phyloP scores from a whole-genome alignment of 176 grass and related monocot genomes.

The Carex scoparia region DNA sequence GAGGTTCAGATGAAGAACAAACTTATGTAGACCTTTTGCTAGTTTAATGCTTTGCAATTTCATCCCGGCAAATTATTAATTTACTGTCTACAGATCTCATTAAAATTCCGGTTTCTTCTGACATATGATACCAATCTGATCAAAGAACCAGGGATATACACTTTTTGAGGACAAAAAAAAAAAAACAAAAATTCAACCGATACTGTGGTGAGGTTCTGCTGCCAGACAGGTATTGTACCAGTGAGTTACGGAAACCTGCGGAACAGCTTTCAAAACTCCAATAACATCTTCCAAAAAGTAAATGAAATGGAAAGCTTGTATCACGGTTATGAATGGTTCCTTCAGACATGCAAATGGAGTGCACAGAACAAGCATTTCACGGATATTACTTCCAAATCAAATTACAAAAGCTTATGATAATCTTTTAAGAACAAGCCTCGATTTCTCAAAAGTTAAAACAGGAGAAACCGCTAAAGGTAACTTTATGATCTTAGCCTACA shows the following conservation, averaged over 20 bases:
- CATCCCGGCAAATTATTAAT: no score
- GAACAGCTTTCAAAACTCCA: not conserved
- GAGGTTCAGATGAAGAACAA: no score
- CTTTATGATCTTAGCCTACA: not conserved
- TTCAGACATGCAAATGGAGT: not conserved
- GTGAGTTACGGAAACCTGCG: not conserved
- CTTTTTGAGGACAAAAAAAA: not conserved
- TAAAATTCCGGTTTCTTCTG: no score
- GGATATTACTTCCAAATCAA: not conserved
- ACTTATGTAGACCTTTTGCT: no score
- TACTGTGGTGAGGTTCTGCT: not conserved
- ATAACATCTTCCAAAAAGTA: not conserved
- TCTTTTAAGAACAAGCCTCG: not conserved
- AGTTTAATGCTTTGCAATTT: no score
- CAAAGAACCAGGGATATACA: not conserved
- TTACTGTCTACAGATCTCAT: no score
- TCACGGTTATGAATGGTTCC: not conserved
- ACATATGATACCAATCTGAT: not conserved
- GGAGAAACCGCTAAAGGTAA: not conserved
- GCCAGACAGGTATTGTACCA: not conserved
- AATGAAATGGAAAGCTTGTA: not conserved
- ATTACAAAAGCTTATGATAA: not conserved
- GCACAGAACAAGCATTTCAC: not conserved
- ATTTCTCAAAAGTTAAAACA: not conserved
- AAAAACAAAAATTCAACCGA: not conserved